Percentiles rank a stretch among this genome's conserved stretches.
Conservation (phyloP, 2,329 filamentous ascomycete genomes). For the Microcyclosporella mali region DNA sequence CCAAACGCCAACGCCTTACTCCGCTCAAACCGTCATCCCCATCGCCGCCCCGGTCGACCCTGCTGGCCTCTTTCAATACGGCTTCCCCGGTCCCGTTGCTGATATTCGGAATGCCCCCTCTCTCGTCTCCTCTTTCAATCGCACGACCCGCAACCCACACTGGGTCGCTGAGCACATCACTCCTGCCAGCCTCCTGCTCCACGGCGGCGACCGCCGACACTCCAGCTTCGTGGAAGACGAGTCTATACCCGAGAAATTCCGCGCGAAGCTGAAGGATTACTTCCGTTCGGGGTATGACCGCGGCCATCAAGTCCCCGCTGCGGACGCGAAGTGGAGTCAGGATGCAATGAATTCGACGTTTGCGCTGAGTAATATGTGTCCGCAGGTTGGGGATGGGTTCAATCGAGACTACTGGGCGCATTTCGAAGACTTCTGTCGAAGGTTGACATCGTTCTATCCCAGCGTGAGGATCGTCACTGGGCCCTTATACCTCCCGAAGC, state of each 20-base stretch:
- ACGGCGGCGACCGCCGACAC: slow-evolving; percentile 76
- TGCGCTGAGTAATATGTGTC: slow-evolving; percentile 91
- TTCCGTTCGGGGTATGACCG: slow-evolving; percentile 91
- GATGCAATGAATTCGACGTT: slow-evolving; percentile 93
- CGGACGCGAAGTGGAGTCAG: slow-evolving; percentile 94
- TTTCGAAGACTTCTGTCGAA: slow-evolving; percentile 92
- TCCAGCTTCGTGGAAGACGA: slow-evolving; percentile 77
- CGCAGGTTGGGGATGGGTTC: slow-evolving; percentile 96
- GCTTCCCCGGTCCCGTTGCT: slow-evolving; percentile 83
- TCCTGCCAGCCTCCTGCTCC: slow-evolving; percentile 66
- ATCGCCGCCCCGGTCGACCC: slow-evolving; percentile 40
- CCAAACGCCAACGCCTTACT: slow-evolving; percentile 22
- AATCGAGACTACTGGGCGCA: slow-evolving; percentile 99
- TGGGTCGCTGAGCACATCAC: slow-evolving; percentile 97
- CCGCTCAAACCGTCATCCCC: slow-evolving; percentile 14
- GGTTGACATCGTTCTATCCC: slow-evolving; percentile 73
- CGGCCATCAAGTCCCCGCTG: slow-evolving; percentile 93
- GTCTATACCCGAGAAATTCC: slow-evolving; percentile 75
- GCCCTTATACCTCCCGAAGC: slow-evolving; percentile 83
- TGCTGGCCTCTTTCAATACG: slow-evolving; percentile 48
- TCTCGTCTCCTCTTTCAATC: slow-evolving; percentile 83
- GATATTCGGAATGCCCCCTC: slow-evolving; percentile 73
- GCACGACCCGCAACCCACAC: slow-evolving; percentile 80
- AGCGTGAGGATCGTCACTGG: slow-evolving; percentile 88
- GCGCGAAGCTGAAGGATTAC: slow-evolving; percentile 87